Conservation (phyloP, 129 eudicot genomes). For the Lactuca saligna region DNA sequence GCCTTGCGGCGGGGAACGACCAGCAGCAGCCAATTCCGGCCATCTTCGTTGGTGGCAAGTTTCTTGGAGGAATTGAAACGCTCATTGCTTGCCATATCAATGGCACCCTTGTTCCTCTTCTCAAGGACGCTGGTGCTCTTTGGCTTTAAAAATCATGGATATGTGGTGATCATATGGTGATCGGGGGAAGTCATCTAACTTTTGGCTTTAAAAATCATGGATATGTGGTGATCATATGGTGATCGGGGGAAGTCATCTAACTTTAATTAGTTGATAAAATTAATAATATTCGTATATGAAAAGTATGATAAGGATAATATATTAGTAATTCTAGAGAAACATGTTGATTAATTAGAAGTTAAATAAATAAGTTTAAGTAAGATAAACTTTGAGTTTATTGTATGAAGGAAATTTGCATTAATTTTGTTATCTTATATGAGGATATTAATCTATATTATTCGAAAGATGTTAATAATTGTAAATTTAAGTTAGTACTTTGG, state of each 20-base stretch:
- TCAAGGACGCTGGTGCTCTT: slow-evolving; percentile 91
- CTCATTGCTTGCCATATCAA: slow-evolving; percentile 81
- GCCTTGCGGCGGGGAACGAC: slow-evolving; percentile 37
- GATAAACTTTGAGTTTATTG: background rate
- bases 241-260: background rate
- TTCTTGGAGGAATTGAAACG: slow-evolving; percentile 77
- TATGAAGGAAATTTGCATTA: background rate
- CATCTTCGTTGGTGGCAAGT: slow-evolving; percentile 82
- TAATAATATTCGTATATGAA: background rate
- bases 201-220: slow-evolving; percentile 58
- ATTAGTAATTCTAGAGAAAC: background rate
- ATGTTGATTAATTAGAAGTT: background rate
- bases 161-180: background rate
- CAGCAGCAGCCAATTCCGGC: slow-evolving; percentile 59
- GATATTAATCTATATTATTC: background rate
- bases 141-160: slow-evolving; percentile 57
- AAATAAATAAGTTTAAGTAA: background rate
- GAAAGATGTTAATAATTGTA: too few species aligned
- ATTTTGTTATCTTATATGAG: background rate
- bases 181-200: background rate
- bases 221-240: background rate
- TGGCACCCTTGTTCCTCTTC: slow-evolving; percentile 88
- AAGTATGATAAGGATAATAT: background rate
- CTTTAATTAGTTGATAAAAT: slow-evolving; percentile 4
- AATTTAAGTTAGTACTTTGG: background rate